Percentiles rank a stretch among this genome's conserved stretches.
Conservation (phyloP, 371 early-diverging fungal genomes). For the Mortierella sp. region DNA sequence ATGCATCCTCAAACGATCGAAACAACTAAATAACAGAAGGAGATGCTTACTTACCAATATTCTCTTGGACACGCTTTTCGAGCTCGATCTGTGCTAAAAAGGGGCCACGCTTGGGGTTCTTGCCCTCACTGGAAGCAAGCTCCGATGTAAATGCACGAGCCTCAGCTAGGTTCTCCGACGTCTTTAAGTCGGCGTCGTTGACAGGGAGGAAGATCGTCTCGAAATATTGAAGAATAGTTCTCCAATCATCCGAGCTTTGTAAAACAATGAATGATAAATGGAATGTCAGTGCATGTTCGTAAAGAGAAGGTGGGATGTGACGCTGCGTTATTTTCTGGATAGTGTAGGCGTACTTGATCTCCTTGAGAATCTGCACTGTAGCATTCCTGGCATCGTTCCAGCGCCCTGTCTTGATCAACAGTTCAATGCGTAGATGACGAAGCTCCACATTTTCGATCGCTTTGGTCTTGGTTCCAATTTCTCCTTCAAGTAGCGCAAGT, state of each 20-base stretch:
- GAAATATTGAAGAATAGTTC: conserved; percentile 71
- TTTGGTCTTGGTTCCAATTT: conserved; percentile 68
- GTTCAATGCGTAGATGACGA: conserved; percentile 67
- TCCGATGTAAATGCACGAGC: conserved; percentile 58
- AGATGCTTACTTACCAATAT: conserved; percentile 15
- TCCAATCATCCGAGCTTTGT: conserved; percentile 75
- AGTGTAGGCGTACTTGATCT: conserved; percentile 50
- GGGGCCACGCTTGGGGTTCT: conserved; percentile 73
- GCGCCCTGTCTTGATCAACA: conserved; percentile 60
- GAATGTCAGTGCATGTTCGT: too few species aligned
- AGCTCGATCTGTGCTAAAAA: conserved; percentile 81
- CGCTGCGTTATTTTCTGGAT: too few species aligned
- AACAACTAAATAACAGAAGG: conserved; percentile 4
- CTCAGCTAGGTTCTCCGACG: conserved; percentile 43
- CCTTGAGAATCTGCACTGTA: conserved; percentile 40
- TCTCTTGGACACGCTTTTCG: conserved; percentile 57
- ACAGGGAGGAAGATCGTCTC: conserved; percentile 60
- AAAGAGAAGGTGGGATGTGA: too few species aligned
- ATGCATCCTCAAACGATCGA: too few species aligned
- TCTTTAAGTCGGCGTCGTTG: conserved; percentile 22
- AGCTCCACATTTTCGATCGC: conserved; percentile 76
- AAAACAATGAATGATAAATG: not conserved
- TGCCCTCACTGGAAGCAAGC: conserved; percentile 53
- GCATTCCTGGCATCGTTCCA: conserved; percentile 58
- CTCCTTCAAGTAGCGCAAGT: conserved; percentile 67